phyloP scores from a whole-genome alignment of 2,329 filamentous ascomycete genomes.

The Exophiala phaeomuriformis region DNA sequence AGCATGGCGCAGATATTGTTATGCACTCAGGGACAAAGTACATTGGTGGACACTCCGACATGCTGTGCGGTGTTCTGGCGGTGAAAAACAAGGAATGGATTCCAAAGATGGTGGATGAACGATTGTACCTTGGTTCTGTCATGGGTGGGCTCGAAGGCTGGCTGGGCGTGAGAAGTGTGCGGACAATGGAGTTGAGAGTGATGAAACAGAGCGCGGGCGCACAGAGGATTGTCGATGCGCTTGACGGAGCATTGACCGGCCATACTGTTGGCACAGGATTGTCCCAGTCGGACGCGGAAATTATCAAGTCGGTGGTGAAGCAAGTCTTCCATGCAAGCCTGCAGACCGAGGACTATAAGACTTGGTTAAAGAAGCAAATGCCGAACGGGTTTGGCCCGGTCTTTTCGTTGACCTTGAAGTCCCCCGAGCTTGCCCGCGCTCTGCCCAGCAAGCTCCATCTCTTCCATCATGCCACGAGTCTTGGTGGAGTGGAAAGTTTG shows the following conservation, averaged over 20 bases:
- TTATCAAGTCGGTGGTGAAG: constrained; percentile 50
- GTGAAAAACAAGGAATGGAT: constrained; percentile 56
- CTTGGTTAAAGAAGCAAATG: constrained; percentile 84
- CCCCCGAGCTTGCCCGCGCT: constrained; percentile 53
- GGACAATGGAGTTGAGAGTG: constrained; percentile 80
- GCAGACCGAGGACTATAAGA: constrained; percentile 57
- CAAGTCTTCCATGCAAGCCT: constrained; percentile 70
- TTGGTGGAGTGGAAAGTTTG: constrained; percentile 89
- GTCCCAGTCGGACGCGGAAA: constrained; percentile 37
- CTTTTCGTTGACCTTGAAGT: constrained; percentile 65
- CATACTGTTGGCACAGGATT: constrained; percentile 33
- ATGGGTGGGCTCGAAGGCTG: constrained; percentile 89
- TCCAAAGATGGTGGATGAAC: constrained; percentile 56
- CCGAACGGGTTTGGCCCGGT: constrained; percentile 83
- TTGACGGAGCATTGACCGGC: constrained; percentile 48
- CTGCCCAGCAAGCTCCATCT: constrained; percentile 71
- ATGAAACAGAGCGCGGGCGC: constrained; percentile 67
- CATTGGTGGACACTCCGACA: constrained; percentile 87
- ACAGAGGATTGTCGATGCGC: constrained; percentile 62
- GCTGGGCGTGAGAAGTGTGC: constrained; percentile 77
- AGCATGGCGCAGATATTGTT: constrained; percentile 71
- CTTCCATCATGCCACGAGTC: constrained; percentile 90
- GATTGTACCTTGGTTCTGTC: constrained; percentile 70
- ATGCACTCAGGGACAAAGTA: constrained; percentile 97
- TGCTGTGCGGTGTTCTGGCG: constrained; percentile 78